Conservation (phyloP, 768 basidiomycete species). For the Leccinellum luteum region DNA sequence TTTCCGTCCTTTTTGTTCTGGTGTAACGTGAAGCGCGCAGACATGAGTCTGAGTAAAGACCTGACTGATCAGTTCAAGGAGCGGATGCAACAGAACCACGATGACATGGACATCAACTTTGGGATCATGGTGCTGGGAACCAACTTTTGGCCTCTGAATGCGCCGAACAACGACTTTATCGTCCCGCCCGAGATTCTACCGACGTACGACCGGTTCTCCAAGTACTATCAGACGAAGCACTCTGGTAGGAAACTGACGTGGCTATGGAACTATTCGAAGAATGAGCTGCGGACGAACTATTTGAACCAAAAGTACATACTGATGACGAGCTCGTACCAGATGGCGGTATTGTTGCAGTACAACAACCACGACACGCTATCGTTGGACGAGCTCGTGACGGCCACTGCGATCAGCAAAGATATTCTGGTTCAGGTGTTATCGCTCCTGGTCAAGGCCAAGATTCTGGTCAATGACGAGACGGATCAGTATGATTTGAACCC, state of each 20-base stretch:
- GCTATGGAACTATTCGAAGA: slow-evolving; percentile 98
- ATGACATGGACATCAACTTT: slow-evolving; percentile 88
- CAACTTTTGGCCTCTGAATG: slow-evolving; percentile 92
- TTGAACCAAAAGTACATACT: slow-evolving; percentile 93
- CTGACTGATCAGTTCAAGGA: slow-evolving; percentile 94
- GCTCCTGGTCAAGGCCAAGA: slow-evolving; percentile 82
- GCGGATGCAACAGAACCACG: slow-evolving; percentile 83
- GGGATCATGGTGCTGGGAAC: slow-evolving; percentile 92
- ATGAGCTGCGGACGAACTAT: slow-evolving; percentile 92
- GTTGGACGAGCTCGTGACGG: slow-evolving; percentile 71
- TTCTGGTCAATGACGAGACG: slow-evolving; percentile 83
- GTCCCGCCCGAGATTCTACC: slow-evolving; percentile 85
- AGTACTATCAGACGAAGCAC: slow-evolving; percentile 92
- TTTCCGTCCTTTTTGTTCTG: background rate
- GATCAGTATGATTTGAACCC: slow-evolving; percentile 94
- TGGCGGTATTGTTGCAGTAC: slow-evolving; percentile 92
- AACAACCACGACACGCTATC: slow-evolving; percentile 88
- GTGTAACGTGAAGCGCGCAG: slow-evolving; percentile 40
- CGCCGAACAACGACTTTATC: slow-evolving; percentile 80
- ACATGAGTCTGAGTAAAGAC: slow-evolving; percentile 94
- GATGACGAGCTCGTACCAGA: slow-evolving; percentile 94
- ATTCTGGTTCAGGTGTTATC: slow-evolving; percentile 63
- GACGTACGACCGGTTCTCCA: slow-evolving; percentile 87
- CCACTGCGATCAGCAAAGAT: slow-evolving; percentile 80
- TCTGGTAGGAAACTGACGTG: slow-evolving; percentile 94